Conservation (phyloP, 257 asterid genomes). For the Eustoma russellianum region DNA sequence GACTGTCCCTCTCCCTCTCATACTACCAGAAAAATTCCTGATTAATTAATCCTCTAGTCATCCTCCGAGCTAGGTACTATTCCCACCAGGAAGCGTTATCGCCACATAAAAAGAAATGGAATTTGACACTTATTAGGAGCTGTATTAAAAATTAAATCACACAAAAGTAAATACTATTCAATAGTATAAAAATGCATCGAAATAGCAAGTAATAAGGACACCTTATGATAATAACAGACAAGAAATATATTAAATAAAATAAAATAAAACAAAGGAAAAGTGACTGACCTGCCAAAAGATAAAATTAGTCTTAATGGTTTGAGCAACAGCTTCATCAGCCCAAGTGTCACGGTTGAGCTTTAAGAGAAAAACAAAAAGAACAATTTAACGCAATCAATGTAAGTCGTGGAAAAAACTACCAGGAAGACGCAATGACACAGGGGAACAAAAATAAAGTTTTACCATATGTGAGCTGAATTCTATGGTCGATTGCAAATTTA, state of each 20-base stretch:
- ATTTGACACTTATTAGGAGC: no score
- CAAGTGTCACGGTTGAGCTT: conserved; percentile 98
- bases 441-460: conserved; percentile 13
- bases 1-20: no score
- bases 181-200: no score
- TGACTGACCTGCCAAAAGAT: conserved; percentile 92
- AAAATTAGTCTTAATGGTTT: conserved; percentile 82
- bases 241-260: neutral
- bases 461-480: conserved; percentile 99
- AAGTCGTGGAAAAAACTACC: conserved; percentile 8
- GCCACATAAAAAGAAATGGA: no score
- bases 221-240: no score
- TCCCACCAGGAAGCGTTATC: no score
- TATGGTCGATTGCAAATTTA: conserved; percentile 82
- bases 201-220: no score
- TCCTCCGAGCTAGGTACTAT: no score
- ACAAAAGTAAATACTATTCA: no score
- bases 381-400: neutral
- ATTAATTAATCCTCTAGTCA: no score
- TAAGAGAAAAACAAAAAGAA: conserved; percentile 15
- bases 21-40: no score
- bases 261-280: conserved; percentile 7
- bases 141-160: no score
- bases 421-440: conserved; percentile 3
- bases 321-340: conserved; percentile 98